Base-by-base conservation (phyloP, 352 stramenopile genomes). In the Phytophthora hibernalis region DNA sequence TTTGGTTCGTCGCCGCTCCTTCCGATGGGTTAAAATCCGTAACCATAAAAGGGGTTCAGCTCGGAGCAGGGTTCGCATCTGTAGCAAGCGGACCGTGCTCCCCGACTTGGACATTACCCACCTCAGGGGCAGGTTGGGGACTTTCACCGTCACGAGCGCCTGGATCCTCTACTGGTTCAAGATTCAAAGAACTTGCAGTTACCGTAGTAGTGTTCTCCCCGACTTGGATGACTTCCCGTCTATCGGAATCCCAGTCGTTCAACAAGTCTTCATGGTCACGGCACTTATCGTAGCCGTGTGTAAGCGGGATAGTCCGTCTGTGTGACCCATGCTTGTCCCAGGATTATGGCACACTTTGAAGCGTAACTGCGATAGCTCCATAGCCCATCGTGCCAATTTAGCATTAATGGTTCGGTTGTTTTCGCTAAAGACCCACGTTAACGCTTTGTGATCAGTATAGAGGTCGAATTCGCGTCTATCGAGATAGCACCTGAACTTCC, bases 341-440 rank as follows among this genome's bases (percentile, higher is more conserved):
- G 45, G 10, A 13, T 38, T 53, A 16, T 53, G 45, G 13, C 24
- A 38, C 24, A 53, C 45, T 13, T 37, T 53, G 6, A 53, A 53
- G 3, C 24, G 45, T 13, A 53, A 16, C 10, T 53, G 22, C 5
- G 45, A 53, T 26, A 40, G 26, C 7, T 53, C 26, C 45, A 53
- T 53, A 22, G 26, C 45, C 45, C 45, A 37, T 6, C 45, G 13
- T 15, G 13, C 45, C 5, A 53, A 38, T 1, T 53, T 53, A 1
- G 45, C 45, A 12, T 53, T 53, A 2, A 0, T 16, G 0, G 24
- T 40, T 15, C 45, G 24, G 12, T 10, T 53, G 45, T 11, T 38
- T 3, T 38, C 24, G 20, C 13, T 22, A 9, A 53, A 53, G 4
- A 53, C n/a, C 45, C 45, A 53, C 3, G 24, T 24, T 1, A 53